phyloP scores from a whole-genome alignment of 2,329 filamentous ascomycete species.

The Venturia pyrina region DNA sequence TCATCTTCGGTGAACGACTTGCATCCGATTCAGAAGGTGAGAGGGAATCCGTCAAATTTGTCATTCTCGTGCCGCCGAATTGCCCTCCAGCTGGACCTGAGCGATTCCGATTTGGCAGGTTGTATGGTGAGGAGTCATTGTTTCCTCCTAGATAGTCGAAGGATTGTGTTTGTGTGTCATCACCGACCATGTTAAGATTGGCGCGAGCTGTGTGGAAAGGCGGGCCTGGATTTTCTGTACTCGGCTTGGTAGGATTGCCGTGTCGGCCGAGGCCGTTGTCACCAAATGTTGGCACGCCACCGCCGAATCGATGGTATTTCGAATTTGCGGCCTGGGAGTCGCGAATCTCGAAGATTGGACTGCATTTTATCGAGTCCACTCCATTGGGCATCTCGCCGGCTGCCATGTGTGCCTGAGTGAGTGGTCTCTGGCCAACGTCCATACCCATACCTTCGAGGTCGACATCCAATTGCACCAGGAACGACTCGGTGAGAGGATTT shows the following conservation, averaged over 20 bases:
- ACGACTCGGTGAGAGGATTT: constrained; percentile 88
- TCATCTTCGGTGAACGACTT: constrained; percentile 15
- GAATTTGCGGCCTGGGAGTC: constrained; percentile 19
- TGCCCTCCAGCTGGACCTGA: background rate
- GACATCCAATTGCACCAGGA: constrained; percentile 84
- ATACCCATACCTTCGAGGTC: constrained; percentile 69
- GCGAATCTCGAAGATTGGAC: constrained; percentile 24
- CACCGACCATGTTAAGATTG: constrained; percentile 19
- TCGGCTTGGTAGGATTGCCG: background rate
- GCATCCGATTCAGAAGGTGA: constrained; percentile 19
- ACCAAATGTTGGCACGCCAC: constrained; percentile 17
- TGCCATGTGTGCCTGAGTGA: background rate
- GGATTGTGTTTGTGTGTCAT: constrained; percentile 11
- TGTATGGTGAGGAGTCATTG: background rate
- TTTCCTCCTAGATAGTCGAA: constrained; percentile 6
- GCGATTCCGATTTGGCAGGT: constrained; percentile 5
- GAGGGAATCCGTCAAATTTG: constrained; percentile 17
- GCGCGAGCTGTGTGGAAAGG: constrained; percentile 20
- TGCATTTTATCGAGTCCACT: constrained; percentile 22
- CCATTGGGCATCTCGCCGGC: background rate
- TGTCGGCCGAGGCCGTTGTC: constrained; percentile 13
- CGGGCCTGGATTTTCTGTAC: constrained; percentile 15
- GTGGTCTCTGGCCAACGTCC: constrained; percentile 3
- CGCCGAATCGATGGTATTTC: constrained; percentile 13
- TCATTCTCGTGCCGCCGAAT: background rate